These are phyloP conservation scores for Dioszegia hungarica DNA, from an alignment of 768 basidiomycete genomes.

Conservation along the genomic window DNA sequence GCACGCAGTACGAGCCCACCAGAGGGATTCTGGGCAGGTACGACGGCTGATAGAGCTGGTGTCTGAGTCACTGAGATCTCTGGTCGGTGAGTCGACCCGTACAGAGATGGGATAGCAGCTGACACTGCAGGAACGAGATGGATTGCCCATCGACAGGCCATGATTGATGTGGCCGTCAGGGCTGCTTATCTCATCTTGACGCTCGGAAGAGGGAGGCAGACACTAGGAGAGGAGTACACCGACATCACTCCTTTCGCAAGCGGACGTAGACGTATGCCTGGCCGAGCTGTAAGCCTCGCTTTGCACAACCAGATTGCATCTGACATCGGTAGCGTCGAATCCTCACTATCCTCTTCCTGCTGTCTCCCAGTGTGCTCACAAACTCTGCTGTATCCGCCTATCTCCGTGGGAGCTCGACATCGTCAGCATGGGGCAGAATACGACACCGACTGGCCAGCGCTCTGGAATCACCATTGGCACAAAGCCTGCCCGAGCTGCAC, in stretches of 20 bases:
- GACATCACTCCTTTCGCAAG: slow-evolving; percentile 37
- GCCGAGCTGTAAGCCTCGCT: neutral
- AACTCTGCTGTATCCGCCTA: slow-evolving; percentile 15
- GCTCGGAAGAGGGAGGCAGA: slow-evolving; percentile 43
- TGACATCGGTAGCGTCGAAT: slow-evolving; percentile 36
- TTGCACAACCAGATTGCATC: too few species aligned
- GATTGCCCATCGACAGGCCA: slow-evolving; percentile 32
- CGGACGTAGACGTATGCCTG: neutral
- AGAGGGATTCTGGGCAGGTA: slow-evolving; percentile 43
- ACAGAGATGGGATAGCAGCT: neutral
- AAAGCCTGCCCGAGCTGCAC: slow-evolving; percentile 38
- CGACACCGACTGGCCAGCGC: slow-evolving; percentile 12
- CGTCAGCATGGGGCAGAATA: neutral
- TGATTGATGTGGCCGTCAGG: slow-evolving; percentile 34
- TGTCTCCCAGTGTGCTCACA: slow-evolving; percentile 26
- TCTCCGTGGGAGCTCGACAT: slow-evolving; percentile 10
- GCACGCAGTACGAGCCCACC: slow-evolving; percentile 46
- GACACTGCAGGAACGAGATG: slow-evolving; percentile 34
- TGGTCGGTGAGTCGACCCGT: slow-evolving; percentile 34
- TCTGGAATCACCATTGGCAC: slow-evolving; percentile 27
- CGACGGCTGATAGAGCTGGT: slow-evolving; percentile 33
- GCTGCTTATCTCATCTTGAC: slow-evolving; percentile 43
- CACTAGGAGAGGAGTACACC: slow-evolving; percentile 49
- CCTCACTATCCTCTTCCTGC: slow-evolving; percentile 30
- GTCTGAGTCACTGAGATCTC: slow-evolving; percentile 35